phyloP scores from a whole-genome alignment of 768 basidiomycete species.

The Kwoniella botswanensis region DNA sequence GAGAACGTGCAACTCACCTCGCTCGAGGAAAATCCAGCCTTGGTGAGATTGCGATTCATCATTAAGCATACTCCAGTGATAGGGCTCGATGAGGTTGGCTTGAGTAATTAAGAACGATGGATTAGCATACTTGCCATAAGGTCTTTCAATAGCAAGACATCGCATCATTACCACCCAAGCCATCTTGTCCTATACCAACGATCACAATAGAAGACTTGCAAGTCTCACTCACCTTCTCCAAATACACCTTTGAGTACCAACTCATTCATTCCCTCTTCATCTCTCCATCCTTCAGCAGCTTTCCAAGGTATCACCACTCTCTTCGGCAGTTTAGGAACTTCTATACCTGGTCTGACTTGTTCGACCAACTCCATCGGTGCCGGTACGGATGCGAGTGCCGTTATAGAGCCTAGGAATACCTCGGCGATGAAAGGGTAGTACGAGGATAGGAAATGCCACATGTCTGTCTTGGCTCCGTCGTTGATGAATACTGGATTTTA shows the following conservation, averaged over 20 bases:
- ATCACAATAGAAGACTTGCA: no score
- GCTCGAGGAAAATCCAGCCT: constrained; percentile 33
- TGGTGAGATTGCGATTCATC: constrained; percentile 3
- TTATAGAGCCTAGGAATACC: constrained; percentile 13
- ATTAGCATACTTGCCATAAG: neutral
- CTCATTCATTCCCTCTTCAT: constrained; percentile 34
- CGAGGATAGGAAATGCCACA: constrained; percentile 24
- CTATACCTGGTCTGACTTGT: constrained; percentile 22
- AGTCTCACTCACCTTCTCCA: constrained; percentile 25
- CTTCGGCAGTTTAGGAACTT: constrained; percentile 16
- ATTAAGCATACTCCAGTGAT: constrained; percentile 25
- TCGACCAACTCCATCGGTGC: constrained; percentile 54
- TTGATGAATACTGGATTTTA: constrained; percentile 15
- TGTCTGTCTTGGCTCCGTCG: constrained; percentile 15
- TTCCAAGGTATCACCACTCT: constrained; percentile 24
- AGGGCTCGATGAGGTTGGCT: constrained; percentile 13
- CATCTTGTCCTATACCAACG: no score
- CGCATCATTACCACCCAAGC: no score
- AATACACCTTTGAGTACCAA: constrained; percentile 26
- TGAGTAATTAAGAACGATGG: neutral
- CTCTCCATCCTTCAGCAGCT: constrained; percentile 32
- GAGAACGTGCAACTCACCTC: constrained; percentile 19
- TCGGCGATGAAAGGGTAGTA: constrained; percentile 26
- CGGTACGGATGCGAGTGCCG: constrained; percentile 15
- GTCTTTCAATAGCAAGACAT: no score